Conservation (phyloP, 2,329 filamentous ascomycete species). For the Camillea tinctor region DNA sequence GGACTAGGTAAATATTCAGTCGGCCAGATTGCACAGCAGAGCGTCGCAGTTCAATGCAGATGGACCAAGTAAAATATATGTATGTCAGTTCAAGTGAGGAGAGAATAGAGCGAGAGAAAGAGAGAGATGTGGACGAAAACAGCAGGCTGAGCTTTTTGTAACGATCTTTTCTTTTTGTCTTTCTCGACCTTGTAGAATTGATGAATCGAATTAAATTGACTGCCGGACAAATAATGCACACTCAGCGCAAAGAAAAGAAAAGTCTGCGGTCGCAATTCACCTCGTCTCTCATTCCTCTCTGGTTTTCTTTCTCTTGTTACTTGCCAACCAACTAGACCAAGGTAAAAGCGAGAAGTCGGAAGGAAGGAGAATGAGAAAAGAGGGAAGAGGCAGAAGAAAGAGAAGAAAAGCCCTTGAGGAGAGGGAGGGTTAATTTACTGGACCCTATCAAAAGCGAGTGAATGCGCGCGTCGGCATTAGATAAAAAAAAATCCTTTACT, state of each 20-base stretch:
- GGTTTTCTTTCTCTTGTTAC: neutral
- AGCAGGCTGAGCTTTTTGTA: neutral
- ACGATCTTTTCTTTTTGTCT: slow-evolving; percentile 2
- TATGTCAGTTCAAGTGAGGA: slow-evolving; percentile 14
- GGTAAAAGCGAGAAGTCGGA: neutral
- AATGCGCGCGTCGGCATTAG: neutral
- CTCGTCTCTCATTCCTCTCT: slow-evolving; percentile 6
- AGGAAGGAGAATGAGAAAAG: neutral
- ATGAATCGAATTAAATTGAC: slow-evolving; percentile 9
- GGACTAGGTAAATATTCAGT: neutral
- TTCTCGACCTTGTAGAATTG: slow-evolving; percentile 9
- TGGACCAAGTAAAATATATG: slow-evolving; percentile 8
- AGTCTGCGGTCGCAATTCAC: slow-evolving; percentile 10
- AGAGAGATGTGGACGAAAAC: slow-evolving; percentile 4
- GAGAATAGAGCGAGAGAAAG: slow-evolving; percentile 10
- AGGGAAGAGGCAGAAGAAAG: too few relatives aligned
- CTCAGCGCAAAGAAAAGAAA: slow-evolving; percentile 11
- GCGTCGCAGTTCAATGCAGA: slow-evolving; percentile 1
- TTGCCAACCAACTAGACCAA: neutral
- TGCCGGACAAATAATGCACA: slow-evolving; percentile 11
- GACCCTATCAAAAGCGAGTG: neutral
- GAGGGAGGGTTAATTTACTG: neutral
- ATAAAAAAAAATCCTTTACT: neutral
- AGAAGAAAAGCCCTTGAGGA: too few relatives aligned
- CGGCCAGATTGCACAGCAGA: neutral